Evolutionary conservation across 1,284 basidiomycete species (phyloP), one percentile per base, ranked within the genome.

Genomic region (Boletellus deceptivus): DNA sequence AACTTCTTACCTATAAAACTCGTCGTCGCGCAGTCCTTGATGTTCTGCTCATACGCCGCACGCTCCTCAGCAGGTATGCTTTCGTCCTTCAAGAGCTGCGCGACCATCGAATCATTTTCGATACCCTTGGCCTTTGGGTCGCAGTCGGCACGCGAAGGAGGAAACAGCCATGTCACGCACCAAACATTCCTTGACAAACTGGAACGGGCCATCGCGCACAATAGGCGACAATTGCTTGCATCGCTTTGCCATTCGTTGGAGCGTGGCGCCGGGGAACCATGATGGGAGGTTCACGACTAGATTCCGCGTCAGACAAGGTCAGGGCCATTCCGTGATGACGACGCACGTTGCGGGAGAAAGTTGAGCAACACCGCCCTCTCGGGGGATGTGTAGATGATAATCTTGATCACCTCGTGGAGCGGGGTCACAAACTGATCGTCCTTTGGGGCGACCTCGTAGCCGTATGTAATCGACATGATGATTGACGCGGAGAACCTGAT

Each of bases 261-360:
- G 59, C 17, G 44, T 51, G 1, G 61, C 57, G 7, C 68, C 67
- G 0, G 72, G 71, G 33, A 72, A 56, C 70, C 68, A 74, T 7
- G 64, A 48, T 0, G 74, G 70, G 33, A 74, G 42, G 11, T 55
- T 31, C 59, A 53, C 24, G 18, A 64, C 65, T 65, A 42, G 36
- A 14, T 14, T 14, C n/a, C 4, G 3, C 7, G 43, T 52, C 56
- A 39, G 62, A 59, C 4, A 56, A 57, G 59, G 39, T 20, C 52
- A 20, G 38, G 27, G 13, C 1, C n/a, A 16, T 10, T 46, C 25
- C 25, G 20, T 11, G 17, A 39, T 36, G 14, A 43, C 42, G 31
- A 59, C 65, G 9, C 29, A 65, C 65, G 37, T 20, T 52, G 52
- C 3, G 64, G 65, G 18, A 68, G 54, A 6, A 50, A 42, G 22